Base-by-base conservation (phyloP, 1,284 basidiomycete species). In the Apiotrichum porosum region DNA sequence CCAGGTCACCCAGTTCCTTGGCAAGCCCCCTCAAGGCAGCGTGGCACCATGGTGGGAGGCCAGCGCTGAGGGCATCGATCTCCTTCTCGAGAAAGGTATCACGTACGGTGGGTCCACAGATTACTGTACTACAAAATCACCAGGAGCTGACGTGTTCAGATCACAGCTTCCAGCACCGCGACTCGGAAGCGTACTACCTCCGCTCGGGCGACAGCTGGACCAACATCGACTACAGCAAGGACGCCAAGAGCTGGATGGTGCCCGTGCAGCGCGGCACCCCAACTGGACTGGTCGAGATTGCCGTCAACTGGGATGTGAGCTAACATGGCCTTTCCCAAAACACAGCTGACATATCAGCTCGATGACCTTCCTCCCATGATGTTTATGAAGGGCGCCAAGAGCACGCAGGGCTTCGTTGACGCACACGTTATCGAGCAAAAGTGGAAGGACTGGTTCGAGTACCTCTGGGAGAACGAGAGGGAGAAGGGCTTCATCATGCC, bases 21-120 rank as follows among this genome's bases (percentile, higher is more conserved):
- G 81, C 47, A 73, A 80, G 21, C 77, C 83, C 15, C 85, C 85
- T 1, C 80, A 80, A 62, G 81, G 82, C 14, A 76, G 76, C 47
- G 83, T 86, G 30, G 84, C 84, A 9, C 83, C 85, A 0, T 88
- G 84, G 84, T 88, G 85, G 84, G 85, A 88, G 66, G 81, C 80
- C 2, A 83, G 80, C 70, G 80, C 79, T 50, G 84, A 86, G 66
- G 81, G 81, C 1, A 81, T 80, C 0, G 72, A 80, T n/a, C 74
- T 88, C 23, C 71, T 88, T 17, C 76, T 86, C 15, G 81, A 84
- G 19, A 84, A 84, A 61, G 86, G 86, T 0, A 82, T 88, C 36
- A 77, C 83, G 71, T 87, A 87, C 61, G 85, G 83, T 83, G 45
- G 44, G 63, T 44, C 4, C 17, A 12, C 22, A 9, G n/a, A 33